Evolutionary conservation across 352 stramenopile species (phyloP).

Genomic region (Globisporangium acanthophoron): DNA sequence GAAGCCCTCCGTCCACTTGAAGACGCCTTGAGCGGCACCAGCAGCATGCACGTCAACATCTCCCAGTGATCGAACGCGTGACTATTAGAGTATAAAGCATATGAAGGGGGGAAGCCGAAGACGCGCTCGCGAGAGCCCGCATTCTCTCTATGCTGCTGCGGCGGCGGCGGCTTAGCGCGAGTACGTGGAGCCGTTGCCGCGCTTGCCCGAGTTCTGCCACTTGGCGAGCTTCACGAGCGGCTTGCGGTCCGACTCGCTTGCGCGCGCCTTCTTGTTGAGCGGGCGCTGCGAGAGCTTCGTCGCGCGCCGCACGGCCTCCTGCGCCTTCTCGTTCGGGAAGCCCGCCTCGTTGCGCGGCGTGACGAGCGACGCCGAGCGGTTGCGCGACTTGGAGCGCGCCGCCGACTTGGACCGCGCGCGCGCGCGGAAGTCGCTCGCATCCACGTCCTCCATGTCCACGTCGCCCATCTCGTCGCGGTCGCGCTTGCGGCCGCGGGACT

Average conservation of each 20-base stretch:
- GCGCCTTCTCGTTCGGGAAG: constrained; percentile 48
- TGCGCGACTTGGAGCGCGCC: constrained; percentile 74
- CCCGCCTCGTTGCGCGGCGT: constrained; percentile 65
- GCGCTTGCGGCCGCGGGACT: constrained; percentile 82
- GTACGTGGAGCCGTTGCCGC: constrained; percentile 62
- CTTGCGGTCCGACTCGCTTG: constrained; percentile 79
- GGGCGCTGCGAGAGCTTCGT: constrained; percentile 60
- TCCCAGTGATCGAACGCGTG: constrained; percentile 6
- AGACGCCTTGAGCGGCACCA: constrained; percentile 1
- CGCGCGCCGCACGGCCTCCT: constrained; percentile 40
- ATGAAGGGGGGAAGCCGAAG: not conserved
- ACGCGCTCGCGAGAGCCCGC: not conserved
- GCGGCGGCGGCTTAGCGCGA: constrained; percentile 58
- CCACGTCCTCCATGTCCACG: constrained; percentile 86
- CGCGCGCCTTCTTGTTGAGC: constrained; percentile 75
- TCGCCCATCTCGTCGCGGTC: constrained; percentile 77
- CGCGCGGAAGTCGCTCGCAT: constrained; percentile 62
- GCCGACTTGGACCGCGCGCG: constrained; percentile 69
- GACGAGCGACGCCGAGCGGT: constrained; percentile 76
- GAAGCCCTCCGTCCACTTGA: not conserved
- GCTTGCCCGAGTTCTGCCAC: constrained; percentile 89
- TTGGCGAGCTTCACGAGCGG: constrained; percentile 80
- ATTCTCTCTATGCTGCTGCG: constrained; percentile 16
- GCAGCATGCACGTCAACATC: not conserved
- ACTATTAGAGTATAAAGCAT: constrained; percentile 21